phyloP scores from a whole-genome alignment of 371 early-diverging fungal genomes.

The Lichtheimia ornata region DNA sequence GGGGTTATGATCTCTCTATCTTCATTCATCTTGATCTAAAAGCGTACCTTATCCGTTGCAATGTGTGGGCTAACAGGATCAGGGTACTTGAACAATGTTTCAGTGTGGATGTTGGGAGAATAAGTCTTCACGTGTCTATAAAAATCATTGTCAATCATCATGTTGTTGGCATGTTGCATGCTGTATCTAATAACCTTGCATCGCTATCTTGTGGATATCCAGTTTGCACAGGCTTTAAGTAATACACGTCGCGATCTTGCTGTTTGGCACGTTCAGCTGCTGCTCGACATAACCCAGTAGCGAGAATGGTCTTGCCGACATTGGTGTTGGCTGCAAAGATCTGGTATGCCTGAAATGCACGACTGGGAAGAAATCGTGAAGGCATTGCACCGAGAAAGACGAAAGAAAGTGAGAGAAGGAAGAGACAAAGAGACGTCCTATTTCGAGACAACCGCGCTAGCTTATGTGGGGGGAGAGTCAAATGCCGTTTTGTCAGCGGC shows the following conservation, averaged over 20 bases:
- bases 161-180: not conserved
- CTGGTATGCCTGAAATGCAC: slow-evolving; percentile 69
- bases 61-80: slow-evolving; percentile 83
- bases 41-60: slow-evolving; percentile 50
- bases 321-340: slow-evolving; percentile 84
- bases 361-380: slow-evolving; percentile 46
- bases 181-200: slow-evolving; percentile 51
- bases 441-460: too few species aligned
- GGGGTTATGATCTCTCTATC: not conserved
- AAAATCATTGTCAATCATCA: not conserved
- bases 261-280: slow-evolving; percentile 52
- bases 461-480: too few species aligned
- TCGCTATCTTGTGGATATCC: slow-evolving; percentile 83
- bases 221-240: slow-evolving; percentile 85
- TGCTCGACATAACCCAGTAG: slow-evolving; percentile 66
- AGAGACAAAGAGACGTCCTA: too few species aligned
- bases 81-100: slow-evolving; percentile 65
- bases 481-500: too few species aligned
- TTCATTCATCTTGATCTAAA: not conserved
- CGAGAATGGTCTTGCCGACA: slow-evolving; percentile 83
- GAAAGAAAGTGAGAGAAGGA: not conserved
- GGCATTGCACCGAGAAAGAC: slow-evolving; percentile 27
- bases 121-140: slow-evolving; percentile 63
- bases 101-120: slow-evolving; percentile 40
- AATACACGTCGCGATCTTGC: slow-evolving; percentile 54